Percentiles rank a stretch among this genome's conserved stretches.
These are phyloP conservation scores for Leucocoprinus birnbaumii DNA, from an alignment of 768 basidiomycete genomes.

Conservation along the genomic window DNA sequence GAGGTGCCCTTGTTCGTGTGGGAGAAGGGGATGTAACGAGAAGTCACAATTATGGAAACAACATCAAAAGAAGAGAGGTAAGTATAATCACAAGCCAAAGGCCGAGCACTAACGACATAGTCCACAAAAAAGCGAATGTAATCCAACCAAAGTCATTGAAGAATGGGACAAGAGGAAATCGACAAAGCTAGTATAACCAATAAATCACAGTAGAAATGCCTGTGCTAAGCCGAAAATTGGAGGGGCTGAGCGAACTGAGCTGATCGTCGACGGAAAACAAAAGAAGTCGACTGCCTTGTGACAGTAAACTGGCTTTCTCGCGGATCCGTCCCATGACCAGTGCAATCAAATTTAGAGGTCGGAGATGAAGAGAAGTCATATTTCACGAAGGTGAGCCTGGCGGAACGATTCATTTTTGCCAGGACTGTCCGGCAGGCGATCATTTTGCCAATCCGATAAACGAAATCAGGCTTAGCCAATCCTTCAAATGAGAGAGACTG, in stretches of 20 bases:
- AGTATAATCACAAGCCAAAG: background rate
- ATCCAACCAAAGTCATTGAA: too few relatives aligned
- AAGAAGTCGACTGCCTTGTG: slow-evolving; percentile 12
- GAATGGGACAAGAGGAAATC: too few relatives aligned
- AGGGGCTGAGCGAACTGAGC: background rate
- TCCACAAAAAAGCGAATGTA: too few relatives aligned
- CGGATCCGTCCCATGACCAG: background rate
- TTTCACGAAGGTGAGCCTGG: slow-evolving; percentile 8
- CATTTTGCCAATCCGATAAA: slow-evolving; percentile 10
- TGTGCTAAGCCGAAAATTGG: background rate
- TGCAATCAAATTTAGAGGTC: background rate
- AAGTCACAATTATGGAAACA: too few relatives aligned
- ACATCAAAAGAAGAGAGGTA: background rate
- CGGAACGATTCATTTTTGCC: slow-evolving; percentile 3
- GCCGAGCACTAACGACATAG: too few relatives aligned
- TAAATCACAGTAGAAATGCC: too few relatives aligned
- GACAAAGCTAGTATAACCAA: too few relatives aligned
- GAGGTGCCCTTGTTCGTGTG: too few relatives aligned
- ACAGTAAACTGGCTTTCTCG: slow-evolving; percentile 5
- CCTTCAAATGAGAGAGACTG: slow-evolving; percentile 9
- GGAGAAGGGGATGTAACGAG: too few relatives aligned
- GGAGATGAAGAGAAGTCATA: slow-evolving; percentile 10
- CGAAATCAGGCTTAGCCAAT: slow-evolving; percentile 9
- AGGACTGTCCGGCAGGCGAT: slow-evolving; percentile 9
- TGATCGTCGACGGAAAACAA: slow-evolving; percentile 4